Percentiles rank a stretch among this genome's conserved stretches.
These are phyloP conservation scores for Russula earlei DNA, from an alignment of 768 basidiomycete species.

Conservation along the genomic window DNA sequence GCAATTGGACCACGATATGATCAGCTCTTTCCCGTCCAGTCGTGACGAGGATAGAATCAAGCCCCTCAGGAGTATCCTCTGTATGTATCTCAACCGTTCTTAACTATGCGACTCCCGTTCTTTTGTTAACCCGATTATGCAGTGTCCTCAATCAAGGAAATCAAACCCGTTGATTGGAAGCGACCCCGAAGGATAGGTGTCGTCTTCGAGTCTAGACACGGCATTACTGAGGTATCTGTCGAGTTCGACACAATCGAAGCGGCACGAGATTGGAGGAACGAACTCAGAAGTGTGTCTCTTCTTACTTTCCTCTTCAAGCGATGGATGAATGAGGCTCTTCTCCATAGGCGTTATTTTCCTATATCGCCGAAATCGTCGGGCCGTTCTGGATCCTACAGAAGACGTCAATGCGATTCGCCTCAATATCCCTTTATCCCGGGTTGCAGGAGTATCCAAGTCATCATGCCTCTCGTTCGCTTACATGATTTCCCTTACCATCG, in stretches of 20 bases:
- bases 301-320: background rate
- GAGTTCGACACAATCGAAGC: slow-evolving; percentile 55
- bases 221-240: slow-evolving; percentile 24
- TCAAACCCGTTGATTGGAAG: slow-evolving; percentile 37
- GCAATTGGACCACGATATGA: slow-evolving; percentile 51
- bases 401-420: slow-evolving; percentile 35
- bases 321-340: background rate
- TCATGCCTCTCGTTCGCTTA: slow-evolving; percentile 20
- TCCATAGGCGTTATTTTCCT: slow-evolving; percentile 36
- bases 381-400: slow-evolving; percentile 27
- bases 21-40: slow-evolving; percentile 47
- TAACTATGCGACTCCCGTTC: background rate
- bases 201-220: slow-evolving; percentile 27
- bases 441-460: slow-evolving; percentile 24
- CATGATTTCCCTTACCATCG: slow-evolving; percentile 17
- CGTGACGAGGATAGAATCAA: slow-evolving; percentile 44
- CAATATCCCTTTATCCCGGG: slow-evolving; percentile 36
- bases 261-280: slow-evolving; percentile 40
- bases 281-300: slow-evolving; percentile 33
- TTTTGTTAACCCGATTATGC: background rate
- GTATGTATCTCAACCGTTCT: slow-evolving; percentile 34
- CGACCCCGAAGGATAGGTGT: slow-evolving; percentile 36
- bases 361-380: slow-evolving; percentile 35
- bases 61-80: slow-evolving; percentile 43
- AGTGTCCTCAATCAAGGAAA: slow-evolving; percentile 42